Conservation (phyloP, 176 grass and related monocot species). For the Oryza brachyantha region DNA sequence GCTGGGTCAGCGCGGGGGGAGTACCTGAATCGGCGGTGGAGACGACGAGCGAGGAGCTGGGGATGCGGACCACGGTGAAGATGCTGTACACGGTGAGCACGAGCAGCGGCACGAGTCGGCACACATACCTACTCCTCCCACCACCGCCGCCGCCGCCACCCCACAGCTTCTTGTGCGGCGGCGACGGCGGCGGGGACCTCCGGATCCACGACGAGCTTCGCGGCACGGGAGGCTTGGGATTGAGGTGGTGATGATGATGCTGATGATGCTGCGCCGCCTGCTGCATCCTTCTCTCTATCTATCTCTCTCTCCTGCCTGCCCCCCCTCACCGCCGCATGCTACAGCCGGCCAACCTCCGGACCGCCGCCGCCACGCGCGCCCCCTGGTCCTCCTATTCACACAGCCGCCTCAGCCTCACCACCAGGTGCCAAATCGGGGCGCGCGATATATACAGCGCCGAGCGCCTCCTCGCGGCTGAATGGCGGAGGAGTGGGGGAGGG, state of each 20-base stretch:
- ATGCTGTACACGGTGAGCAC: slow-evolving; percentile 63
- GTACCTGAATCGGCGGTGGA: slow-evolving; percentile 60
- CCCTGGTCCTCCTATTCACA: too few species aligned
- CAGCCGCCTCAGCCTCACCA: neutral
- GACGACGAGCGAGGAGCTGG: slow-evolving; percentile 57
- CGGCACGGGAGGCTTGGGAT: slow-evolving; percentile 28
- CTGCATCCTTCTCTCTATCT: slow-evolving; percentile 31
- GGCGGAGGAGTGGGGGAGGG: neutral
- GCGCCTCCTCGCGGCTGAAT: neutral
- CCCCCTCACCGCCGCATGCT: slow-evolving; percentile 35
- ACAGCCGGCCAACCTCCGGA: neutral
- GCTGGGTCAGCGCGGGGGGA: neutral
- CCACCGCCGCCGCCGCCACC: neutral
- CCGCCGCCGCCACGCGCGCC: neutral
- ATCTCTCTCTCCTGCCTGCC: neutral
- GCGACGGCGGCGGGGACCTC: slow-evolving; percentile 48
- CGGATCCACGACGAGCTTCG: slow-evolving; percentile 49
- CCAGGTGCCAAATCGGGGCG: neutral
- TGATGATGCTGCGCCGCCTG: slow-evolving; percentile 38
- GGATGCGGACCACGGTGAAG: slow-evolving; percentile 56
- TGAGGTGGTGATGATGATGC: slow-evolving; percentile 36
- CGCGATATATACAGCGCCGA: slow-evolving; percentile 5
- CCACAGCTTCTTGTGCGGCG: slow-evolving; percentile 49
- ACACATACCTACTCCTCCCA: slow-evolving; percentile 35
- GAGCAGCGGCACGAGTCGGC: slow-evolving; percentile 57